These are phyloP conservation scores for Hypoxylon sp. DNA, from an alignment of 2,329 filamentous ascomycete species.

Conservation along the genomic window DNA sequence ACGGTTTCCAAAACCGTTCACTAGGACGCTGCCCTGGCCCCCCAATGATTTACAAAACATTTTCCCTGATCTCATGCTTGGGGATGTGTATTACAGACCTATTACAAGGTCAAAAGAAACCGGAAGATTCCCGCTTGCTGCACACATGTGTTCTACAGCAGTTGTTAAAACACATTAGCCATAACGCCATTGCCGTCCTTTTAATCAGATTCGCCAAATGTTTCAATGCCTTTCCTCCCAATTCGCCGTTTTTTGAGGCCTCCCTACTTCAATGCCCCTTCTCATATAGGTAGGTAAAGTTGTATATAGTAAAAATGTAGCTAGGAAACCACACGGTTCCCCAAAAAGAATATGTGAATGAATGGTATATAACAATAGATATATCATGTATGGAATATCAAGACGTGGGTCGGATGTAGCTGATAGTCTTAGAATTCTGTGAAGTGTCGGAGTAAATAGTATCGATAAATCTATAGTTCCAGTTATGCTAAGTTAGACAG, in stretches of 20 bases:
- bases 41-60: constrained; percentile 10
- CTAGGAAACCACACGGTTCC: constrained; percentile 2
- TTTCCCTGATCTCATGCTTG: constrained; percentile 11
- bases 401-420: background rate
- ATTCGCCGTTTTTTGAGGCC: constrained; percentile 22
- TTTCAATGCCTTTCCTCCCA: constrained; percentile 24
- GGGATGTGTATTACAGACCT: constrained; percentile 25
- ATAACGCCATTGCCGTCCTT: constrained; percentile 34
- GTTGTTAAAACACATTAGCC: constrained; percentile 26
- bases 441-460: background rate
- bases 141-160: constrained; percentile 11
- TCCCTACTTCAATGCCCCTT: constrained; percentile 11
- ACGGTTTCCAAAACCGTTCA: constrained; percentile 4
- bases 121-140: constrained; percentile 7
- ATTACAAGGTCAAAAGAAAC: constrained; percentile 10
- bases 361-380: constrained; percentile 14
- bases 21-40: background rate
- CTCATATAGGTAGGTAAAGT: constrained; percentile 4
- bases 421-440: constrained; percentile 2
- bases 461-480: background rate
- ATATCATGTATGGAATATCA: constrained; percentile 10
- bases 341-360: constrained; percentile 3
- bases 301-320: constrained; percentile 1
- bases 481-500: background rate
- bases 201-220: constrained; percentile 27